Conservation (phyloP, 1,284 basidiomycete species). For the Cryptococcus sp. region DNA sequence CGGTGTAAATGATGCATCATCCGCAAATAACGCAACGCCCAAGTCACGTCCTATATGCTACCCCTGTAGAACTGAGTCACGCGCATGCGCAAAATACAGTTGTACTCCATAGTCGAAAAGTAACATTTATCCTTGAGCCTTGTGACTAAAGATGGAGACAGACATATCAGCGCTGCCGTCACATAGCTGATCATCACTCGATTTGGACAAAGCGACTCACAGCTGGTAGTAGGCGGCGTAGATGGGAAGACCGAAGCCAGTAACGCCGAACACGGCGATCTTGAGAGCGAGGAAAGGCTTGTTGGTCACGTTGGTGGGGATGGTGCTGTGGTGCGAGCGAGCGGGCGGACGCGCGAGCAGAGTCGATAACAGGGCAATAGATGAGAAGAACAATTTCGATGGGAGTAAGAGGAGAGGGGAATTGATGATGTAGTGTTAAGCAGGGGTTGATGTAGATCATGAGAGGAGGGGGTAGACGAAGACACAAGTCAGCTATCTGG, state of each 20-base stretch:
- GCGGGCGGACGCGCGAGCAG: slow-evolving; percentile 3
- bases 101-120: background rate
- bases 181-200: background rate
- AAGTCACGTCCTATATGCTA: no score
- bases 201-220: slow-evolving; percentile 22
- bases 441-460: background rate
- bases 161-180: background rate
- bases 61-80: background rate
- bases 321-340: slow-evolving; percentile 28
- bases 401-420: no score
- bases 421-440: no score
- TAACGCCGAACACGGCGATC: slow-evolving; percentile 30
- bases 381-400: no score
- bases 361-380: background rate
- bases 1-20: no score
- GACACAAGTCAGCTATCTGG: background rate
- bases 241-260: slow-evolving; percentile 40
- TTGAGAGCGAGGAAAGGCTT: slow-evolving; percentile 41
- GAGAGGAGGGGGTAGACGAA: background rate
- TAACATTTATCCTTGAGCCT: background rate
- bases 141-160: background rate
- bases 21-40: no score
- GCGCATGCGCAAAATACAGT: background rate
- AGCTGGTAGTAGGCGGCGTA: slow-evolving; percentile 36
- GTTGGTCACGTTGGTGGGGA: slow-evolving; percentile 45